Evolutionary conservation across 139 green algal genomes (phyloP), one percentile per base, ranked within the genome.

Genomic region (Coelastrella sp.): DNA sequence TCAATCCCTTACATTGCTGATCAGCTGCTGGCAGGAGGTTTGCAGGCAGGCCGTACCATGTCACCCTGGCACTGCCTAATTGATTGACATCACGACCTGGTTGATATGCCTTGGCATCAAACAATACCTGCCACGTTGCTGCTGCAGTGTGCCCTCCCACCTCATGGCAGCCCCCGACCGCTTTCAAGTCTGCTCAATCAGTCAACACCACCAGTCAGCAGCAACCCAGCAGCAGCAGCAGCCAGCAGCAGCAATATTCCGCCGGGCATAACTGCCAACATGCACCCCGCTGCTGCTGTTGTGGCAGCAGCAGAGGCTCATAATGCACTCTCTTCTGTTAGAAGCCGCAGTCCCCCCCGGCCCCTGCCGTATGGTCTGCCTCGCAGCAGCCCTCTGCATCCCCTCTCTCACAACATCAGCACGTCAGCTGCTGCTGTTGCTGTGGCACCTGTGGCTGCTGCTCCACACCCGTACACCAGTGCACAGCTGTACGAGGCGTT

Each of bases 401-500:
- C n/a, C n/a, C n/a, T n/a, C 8, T 7, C 30, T 6, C 62, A 38
- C 23, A 69, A 40, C 62, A 69, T 17, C 57, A 21, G 13, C 19
- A n/a, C 57, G 7, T 21, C 62, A 2, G 8, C 30, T 43, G 27
- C 62, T 25, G 62, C 30, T 69, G 62, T 74, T 17, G 30, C 66
- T 38, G 15, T 35, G 50, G 66, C 66, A 41, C 30, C 51, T 53
- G 6, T 8, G 17, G 35, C 66, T 38, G 66, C 66, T 32, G 74
- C 34, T 4, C 51, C 43, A 30, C 74, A 38, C 74, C 37, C 27
- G 38, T 69, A 53, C 51, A 81, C 74, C 2, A 13, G 11, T 11
- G 74, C 74, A 2, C 41, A 32, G 19, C 74, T 57, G 21, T 81
- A 69, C 25, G 74, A 81, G 50, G 74, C 74, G 15, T 84, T 84